Percentiles rank a stretch among this genome's conserved stretches.
These are phyloP conservation scores for Hemerocallis citrina DNA, from an alignment of 106 monocot genomes.

Conservation along the genomic window DNA sequence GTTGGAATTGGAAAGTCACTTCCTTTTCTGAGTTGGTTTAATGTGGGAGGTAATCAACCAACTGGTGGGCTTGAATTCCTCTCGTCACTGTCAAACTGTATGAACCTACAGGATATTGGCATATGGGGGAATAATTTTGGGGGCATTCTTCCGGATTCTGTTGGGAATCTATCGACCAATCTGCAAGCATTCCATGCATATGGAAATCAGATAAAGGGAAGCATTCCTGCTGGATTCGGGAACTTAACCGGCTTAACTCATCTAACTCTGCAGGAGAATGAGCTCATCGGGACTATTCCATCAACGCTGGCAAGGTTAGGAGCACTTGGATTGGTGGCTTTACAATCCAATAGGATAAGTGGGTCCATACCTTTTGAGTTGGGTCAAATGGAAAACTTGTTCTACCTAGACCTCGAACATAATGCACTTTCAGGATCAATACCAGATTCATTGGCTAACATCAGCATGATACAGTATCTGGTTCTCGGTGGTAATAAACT, in stretches of 20 bases:
- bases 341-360: neutral
- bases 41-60: neutral
- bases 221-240: neutral
- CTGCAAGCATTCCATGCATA: neutral
- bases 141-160: neutral
- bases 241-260: neutral
- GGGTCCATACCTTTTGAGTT: neutral
- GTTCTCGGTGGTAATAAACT: neutral
- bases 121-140: neutral
- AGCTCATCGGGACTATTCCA: neutral
- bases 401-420: neutral
- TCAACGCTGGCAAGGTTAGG: neutral
- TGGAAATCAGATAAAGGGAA: neutral
- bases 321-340: neutral
- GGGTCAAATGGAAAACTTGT: neutral
- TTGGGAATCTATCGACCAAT: neutral
- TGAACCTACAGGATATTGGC: neutral
- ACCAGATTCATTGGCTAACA: neutral
- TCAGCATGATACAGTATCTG: neutral
- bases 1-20: neutral
- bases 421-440: neutral
- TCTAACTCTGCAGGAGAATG: neutral
- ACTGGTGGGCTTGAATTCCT: neutral
- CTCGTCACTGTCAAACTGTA: neutral
- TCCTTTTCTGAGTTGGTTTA: neutral